Evolutionary conservation across 345 rosid genomes (phyloP).

Genomic region (Lenwebbia sp.): DNA sequence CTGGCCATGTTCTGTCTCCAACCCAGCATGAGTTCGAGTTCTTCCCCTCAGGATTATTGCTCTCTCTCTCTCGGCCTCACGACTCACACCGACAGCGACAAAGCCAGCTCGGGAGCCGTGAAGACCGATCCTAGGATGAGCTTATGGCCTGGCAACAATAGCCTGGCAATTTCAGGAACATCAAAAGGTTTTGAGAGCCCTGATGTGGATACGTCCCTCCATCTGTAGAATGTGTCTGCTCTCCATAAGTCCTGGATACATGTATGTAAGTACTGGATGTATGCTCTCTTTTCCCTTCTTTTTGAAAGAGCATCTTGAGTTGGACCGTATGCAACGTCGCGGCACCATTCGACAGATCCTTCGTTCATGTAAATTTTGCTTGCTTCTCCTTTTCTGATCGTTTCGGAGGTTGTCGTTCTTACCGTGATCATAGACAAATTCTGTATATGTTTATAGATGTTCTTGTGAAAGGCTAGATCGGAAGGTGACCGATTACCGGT

Average conservation of each 20-base stretch:
- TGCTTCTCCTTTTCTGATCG: neutral
- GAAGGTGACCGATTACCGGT: neutral
- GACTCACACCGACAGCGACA: neutral
- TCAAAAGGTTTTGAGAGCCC: constrained; percentile 25
- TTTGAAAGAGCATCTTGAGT: neutral
- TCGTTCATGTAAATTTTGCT: neutral
- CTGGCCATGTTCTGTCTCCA: neutral
- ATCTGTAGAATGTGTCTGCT: constrained; percentile 24
- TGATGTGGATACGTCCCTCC: constrained; percentile 77
- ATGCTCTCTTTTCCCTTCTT: neutral
- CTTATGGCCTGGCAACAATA: constrained; percentile 15
- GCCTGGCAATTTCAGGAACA: constrained; percentile 5
- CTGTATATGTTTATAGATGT: neutral
- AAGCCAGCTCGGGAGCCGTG: neutral
- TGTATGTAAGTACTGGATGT: neutral
- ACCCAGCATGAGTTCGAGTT: neutral
- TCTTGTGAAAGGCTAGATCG: neutral
- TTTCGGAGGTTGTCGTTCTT: neutral
- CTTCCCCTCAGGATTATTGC: constrained; percentile 4
- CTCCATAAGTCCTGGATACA: neutral
- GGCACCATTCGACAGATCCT: neutral
- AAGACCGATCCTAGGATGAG: neutral
- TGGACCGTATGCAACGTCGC: neutral
- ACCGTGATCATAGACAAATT: neutral
- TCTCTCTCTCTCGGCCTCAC: constrained; percentile 38